These are phyloP conservation scores for Ophioceras dolichostomum DNA, from an alignment of 2,329 filamentous ascomycete species.

Conservation along the genomic window DNA sequence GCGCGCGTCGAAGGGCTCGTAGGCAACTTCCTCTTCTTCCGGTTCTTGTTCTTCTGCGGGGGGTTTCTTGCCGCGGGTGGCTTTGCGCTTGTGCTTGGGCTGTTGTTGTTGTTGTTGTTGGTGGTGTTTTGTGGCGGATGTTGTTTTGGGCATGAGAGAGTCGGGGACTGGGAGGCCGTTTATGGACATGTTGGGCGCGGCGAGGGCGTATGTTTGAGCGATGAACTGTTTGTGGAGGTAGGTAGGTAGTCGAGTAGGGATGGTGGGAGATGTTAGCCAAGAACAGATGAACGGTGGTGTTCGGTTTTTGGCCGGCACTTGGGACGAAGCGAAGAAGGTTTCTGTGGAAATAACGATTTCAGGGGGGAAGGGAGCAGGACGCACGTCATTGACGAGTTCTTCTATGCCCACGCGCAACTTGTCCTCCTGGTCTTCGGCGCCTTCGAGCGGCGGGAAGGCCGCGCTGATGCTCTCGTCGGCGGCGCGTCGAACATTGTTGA, in stretches of 20 bases:
- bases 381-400: conserved; percentile 44
- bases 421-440: conserved; percentile 23
- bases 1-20: conserved; percentile 49
- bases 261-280: no score
- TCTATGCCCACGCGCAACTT: conserved; percentile 47
- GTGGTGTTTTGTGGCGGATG: not conserved
- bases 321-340: not conserved
- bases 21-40: conserved; percentile 23
- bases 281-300: no score
- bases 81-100: not conserved
- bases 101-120: no score
- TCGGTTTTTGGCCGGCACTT: no score
- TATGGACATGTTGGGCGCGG: conserved; percentile 47
- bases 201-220: conserved; percentile 43
- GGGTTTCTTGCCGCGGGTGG: not conserved
- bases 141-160: conserved; percentile 22
- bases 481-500: conserved; percentile 55
- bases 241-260: no score
- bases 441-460: conserved; percentile 53
- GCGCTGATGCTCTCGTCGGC: conserved; percentile 55
- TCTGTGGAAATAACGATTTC: not conserved
- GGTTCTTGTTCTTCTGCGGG: no score
- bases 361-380: conserved; percentile 5
- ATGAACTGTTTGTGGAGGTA: conserved; percentile 41
- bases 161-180: conserved; percentile 42